Conservation (phyloP, 2,329 filamentous ascomycete species). For the Fusarium sp. region DNA sequence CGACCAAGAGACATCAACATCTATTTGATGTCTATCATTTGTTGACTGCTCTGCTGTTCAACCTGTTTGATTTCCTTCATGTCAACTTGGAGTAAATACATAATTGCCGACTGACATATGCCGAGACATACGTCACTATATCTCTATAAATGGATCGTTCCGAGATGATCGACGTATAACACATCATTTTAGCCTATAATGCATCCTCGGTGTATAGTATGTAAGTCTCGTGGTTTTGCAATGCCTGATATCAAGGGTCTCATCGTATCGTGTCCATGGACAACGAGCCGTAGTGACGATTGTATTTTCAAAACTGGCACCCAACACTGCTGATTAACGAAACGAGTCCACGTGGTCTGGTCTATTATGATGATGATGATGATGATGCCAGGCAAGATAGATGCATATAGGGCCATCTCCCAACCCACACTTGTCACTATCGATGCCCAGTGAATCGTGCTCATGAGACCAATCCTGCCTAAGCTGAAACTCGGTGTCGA, state of each 20-base stretch:
- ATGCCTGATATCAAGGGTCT: conserved; percentile 4
- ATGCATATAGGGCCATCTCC: conserved; percentile 35
- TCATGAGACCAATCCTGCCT: conserved; percentile 19
- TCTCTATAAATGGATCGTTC: neutral
- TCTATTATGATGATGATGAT: neutral
- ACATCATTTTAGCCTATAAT: conserved; percentile 11
- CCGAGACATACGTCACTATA: conserved; percentile 18
- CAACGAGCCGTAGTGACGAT: conserved; percentile 6
- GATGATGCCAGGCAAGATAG: conserved; percentile 1
- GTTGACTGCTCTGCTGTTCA: neutral
- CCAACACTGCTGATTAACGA: neutral
- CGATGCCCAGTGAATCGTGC: conserved; percentile 32
- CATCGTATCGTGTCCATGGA: neutral
- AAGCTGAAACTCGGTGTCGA: conserved; percentile 29
- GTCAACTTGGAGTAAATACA: neutral
- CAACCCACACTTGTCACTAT: conserved; percentile 30
- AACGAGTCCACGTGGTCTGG: conserved; percentile 23
- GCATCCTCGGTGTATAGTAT: neutral
- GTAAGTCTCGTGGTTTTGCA: conserved; percentile 3
- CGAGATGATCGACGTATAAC: conserved; percentile 14
- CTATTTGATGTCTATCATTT: neutral
- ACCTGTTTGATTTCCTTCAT: neutral
- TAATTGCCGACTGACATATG: conserved; percentile 13
- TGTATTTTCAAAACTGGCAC: neutral
- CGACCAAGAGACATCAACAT: neutral